Evolutionary conservation across 495 filamentous ascomycete species (phyloP).

Genomic region (Aspergillus heteromorphus): DNA sequence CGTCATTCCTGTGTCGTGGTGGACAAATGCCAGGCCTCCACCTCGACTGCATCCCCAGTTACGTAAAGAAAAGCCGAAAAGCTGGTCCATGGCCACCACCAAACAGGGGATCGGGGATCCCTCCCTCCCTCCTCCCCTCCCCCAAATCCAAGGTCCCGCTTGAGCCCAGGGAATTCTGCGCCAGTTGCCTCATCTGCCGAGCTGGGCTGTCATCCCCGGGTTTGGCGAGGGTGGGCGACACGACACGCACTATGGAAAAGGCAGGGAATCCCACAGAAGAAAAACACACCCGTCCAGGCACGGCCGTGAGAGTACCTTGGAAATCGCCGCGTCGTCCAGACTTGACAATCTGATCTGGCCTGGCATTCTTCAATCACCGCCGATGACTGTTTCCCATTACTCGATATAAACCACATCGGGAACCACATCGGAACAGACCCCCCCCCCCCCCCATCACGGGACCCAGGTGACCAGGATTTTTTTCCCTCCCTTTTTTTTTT

Average conservation of each 20-base stretch:
- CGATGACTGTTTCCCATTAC: conserved; percentile 19
- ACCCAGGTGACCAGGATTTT: background rate
- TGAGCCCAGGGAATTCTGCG: background rate
- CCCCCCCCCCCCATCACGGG: background rate
- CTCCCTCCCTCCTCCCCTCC: conserved; percentile 6
- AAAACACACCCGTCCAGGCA: background rate
- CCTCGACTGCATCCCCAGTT: conserved; percentile 12
- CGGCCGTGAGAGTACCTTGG: background rate
- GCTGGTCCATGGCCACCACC: conserved; percentile 16
- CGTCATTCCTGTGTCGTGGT: background rate
- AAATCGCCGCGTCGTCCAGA: background rate
- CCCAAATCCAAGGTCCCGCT: background rate
- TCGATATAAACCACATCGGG: conserved; percentile 15
- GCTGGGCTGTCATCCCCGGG: background rate
- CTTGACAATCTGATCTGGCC: background rate
- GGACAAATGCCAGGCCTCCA: conserved; percentile 4
- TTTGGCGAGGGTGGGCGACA: background rate
- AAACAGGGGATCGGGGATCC: conserved; percentile 4
- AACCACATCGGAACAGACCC: conserved; percentile 8
- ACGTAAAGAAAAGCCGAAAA: conserved; percentile 25
- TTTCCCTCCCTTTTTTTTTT: background rate
- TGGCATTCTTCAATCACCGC: background rate
- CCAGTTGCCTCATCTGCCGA: conserved; percentile 1
- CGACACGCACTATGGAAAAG: background rate
- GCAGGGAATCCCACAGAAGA: background rate